phyloP scores from a whole-genome alignment of 106 monocot genomes.

The Amphibolis antarctica region DNA sequence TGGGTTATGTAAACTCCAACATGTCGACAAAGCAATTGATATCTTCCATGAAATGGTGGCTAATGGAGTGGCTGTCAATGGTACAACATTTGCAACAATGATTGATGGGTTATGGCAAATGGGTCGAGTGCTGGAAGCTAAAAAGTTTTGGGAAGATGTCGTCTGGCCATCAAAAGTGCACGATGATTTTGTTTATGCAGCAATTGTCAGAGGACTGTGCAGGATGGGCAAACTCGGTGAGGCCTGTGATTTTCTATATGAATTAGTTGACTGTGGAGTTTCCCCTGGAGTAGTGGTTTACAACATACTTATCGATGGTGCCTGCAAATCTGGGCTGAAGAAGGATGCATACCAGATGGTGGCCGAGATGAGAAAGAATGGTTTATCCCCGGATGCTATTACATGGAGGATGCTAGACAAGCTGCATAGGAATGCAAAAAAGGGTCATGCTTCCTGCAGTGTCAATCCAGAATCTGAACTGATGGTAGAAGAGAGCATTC shows the following conservation, averaged over 20 bases:
- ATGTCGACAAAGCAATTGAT: conserved; percentile 47
- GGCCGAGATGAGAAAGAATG: conserved; percentile 83
- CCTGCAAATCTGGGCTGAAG: conserved; percentile 48
- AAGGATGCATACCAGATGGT: conserved; percentile 66
- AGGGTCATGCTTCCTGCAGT: background rate
- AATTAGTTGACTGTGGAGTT: conserved; percentile 67
- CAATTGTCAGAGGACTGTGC: conserved; percentile 59
- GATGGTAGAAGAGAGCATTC: background rate
- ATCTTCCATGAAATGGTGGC: conserved; percentile 50
- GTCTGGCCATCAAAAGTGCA: conserved; percentile 65
- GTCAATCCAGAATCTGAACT: conserved; percentile 1
- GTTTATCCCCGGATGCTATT: conserved; percentile 54
- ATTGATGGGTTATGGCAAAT: conserved; percentile 48
- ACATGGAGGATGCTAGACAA: conserved; percentile 80
- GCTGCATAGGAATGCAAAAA: conserved; percentile 30
- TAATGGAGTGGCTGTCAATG: conserved; percentile 32
- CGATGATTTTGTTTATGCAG: conserved; percentile 73
- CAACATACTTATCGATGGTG: conserved; percentile 62
- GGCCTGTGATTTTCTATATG: conserved; percentile 78
- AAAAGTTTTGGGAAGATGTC: conserved; percentile 61
- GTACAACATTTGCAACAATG: conserved; percentile 34
- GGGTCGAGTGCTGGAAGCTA: conserved; percentile 38
- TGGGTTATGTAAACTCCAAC: conserved; percentile 45
- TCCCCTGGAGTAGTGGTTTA: conserved; percentile 65
- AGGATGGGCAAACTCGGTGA: conserved; percentile 41